Evolutionary conservation across 805 yeast species (phyloP).

Genomic region (Ogataea methylovora): DNA sequence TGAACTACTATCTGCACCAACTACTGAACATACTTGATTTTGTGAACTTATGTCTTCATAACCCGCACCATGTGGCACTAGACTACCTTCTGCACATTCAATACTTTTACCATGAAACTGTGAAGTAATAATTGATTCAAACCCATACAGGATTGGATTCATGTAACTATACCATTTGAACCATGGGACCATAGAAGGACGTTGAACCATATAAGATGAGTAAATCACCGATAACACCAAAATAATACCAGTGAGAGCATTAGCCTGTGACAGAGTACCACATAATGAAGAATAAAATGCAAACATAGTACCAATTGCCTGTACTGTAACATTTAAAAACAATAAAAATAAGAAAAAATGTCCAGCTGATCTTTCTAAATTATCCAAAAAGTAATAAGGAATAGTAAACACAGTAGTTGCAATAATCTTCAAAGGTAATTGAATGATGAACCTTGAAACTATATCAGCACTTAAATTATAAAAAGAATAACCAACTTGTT

Average conservation of each 20-base stretch:
- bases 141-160: constrained; percentile 41
- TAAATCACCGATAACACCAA: constrained; percentile 46
- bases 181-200: constrained; percentile 55
- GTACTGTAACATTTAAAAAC: constrained; percentile 31
- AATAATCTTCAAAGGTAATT: constrained; percentile 47
- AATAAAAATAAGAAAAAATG: constrained; percentile 43
- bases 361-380: constrained; percentile 45
- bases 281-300: constrained; percentile 44
- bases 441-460: constrained; percentile 46
- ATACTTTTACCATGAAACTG: constrained; percentile 50
- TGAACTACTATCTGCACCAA: constrained; percentile 45
- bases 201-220: constrained; percentile 61
- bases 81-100: constrained; percentile 33
- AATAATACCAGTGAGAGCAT: constrained; percentile 49
- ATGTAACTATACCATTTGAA: constrained; percentile 47
- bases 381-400: constrained; percentile 44
- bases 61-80: constrained; percentile 50
- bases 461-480: constrained; percentile 62
- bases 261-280: constrained; percentile 47
- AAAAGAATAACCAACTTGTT: constrained; percentile 56
- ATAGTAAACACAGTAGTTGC: constrained; percentile 41
- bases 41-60: constrained; percentile 33
- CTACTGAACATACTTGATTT: constrained; percentile 43
- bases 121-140: constrained; percentile 47
- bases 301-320: constrained; percentile 45